phyloP scores from a whole-genome alignment of 2,329 filamentous ascomycete genomes.

The Periconia sp. region DNA sequence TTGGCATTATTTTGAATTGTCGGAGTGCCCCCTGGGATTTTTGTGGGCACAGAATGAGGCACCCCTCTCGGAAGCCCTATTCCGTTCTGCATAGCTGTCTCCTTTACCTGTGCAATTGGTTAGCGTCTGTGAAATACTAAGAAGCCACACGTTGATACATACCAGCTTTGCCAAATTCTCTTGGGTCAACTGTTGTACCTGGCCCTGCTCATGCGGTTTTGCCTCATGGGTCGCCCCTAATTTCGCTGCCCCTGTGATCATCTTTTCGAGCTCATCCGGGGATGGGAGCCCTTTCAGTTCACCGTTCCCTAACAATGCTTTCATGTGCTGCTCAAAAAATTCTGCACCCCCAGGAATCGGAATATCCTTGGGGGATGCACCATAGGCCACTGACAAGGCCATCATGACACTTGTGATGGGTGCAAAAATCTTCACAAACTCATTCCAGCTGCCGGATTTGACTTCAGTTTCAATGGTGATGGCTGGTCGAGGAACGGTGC shows the following conservation, averaged over 20 bases:
- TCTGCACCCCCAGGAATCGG: slow-evolving; percentile 37
- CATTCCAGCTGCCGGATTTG: slow-evolving; percentile 53
- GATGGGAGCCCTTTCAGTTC: slow-evolving; percentile 37
- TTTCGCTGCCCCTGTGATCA: slow-evolving; percentile 38
- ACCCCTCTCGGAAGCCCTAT: slow-evolving; percentile 34
- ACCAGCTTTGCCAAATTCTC: slow-evolving; percentile 41
- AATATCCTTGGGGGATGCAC: slow-evolving; percentile 38
- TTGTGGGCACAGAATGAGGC: slow-evolving; percentile 30
- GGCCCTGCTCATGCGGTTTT: slow-evolving; percentile 22
- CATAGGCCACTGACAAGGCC: slow-evolving; percentile 49
- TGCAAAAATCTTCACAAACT: slow-evolving; percentile 55
- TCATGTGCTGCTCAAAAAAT: slow-evolving; percentile 40
- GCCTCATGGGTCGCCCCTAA: slow-evolving; percentile 36
- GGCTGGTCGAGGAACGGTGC: slow-evolving; percentile 38
- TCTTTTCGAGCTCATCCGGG: slow-evolving; percentile 39
- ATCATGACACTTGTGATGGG: slow-evolving; percentile 54
- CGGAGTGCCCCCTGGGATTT: slow-evolving; percentile 11
- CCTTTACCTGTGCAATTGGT: slow-evolving; percentile 17
- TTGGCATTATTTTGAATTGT: slow-evolving; percentile 16
- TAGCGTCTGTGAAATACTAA: background rate
- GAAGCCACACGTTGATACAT: background rate
- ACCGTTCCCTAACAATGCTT: slow-evolving; percentile 30
- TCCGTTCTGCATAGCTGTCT: slow-evolving; percentile 40
- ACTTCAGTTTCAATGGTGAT: slow-evolving; percentile 53
- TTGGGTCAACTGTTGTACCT: slow-evolving; percentile 37